Conservation (phyloP, 805 yeast species). For the Teunomyces tritomae region DNA sequence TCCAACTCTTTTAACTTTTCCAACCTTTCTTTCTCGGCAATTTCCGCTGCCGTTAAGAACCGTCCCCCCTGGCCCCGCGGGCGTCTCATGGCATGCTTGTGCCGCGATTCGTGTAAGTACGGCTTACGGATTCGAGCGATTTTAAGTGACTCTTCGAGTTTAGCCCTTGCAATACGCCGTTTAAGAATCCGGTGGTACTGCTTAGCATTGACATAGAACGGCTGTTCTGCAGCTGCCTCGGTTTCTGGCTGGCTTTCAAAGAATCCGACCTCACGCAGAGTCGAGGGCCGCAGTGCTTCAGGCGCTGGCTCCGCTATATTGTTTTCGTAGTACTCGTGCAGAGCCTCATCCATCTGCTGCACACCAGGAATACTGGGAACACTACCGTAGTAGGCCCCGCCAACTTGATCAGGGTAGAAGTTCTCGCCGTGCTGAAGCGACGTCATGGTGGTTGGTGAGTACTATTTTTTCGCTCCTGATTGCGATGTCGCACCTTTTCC, state of each 20-base stretch:
- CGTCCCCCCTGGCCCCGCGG: slow-evolving; percentile 99
- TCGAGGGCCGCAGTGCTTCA: slow-evolving; percentile 8
- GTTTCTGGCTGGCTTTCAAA: slow-evolving; percentile 9
- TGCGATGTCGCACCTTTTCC: slow-evolving; percentile 7
- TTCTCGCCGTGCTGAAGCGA: neutral
- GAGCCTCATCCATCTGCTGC: slow-evolving; percentile 1
- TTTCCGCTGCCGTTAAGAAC: slow-evolving; percentile 84
- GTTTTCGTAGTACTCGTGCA: slow-evolving; percentile 2
- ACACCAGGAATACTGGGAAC: slow-evolving; percentile 1
- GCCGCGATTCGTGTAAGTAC: slow-evolving; percentile 93
- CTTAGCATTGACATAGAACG: slow-evolving; percentile 95
- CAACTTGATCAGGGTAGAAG: neutral
- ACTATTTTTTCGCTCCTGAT: slow-evolving; percentile 5
- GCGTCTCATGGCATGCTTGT: slow-evolving; percentile 98
- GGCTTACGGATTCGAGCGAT: slow-evolving; percentile 90
- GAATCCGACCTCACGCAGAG: slow-evolving; percentile 9
- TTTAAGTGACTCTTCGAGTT: slow-evolving; percentile 82
- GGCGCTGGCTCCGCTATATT: slow-evolving; percentile 9
- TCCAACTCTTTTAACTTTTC: slow-evolving; percentile 38
- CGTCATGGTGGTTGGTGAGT: neutral
- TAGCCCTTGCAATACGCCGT: slow-evolving; percentile 90
- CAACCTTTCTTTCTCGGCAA: slow-evolving; percentile 43
- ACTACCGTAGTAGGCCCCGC: neutral
- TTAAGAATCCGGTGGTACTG: slow-evolving; percentile 94
- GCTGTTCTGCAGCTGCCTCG: slow-evolving; percentile 59